A percentile compares a stretch with the other conserved stretches of the same genome.
Conservation (phyloP, 768 basidiomycete genomes). For the Tylopilus sp. region DNA sequence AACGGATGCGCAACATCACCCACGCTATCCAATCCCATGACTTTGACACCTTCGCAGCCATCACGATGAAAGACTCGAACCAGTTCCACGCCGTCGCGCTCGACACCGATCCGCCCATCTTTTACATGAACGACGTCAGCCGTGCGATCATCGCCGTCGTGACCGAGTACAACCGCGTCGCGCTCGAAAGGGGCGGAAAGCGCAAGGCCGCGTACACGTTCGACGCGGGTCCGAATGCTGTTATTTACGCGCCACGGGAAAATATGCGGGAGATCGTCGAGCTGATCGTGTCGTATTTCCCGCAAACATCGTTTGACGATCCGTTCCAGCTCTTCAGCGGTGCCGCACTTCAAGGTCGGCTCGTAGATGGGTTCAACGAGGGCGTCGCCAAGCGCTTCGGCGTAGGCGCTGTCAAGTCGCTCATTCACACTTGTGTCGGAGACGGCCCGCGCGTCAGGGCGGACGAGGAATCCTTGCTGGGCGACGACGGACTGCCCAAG, state of each 20-base stretch:
- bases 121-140: slow-evolving; percentile 98
- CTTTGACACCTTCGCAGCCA: slow-evolving; percentile 83
- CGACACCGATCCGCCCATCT: slow-evolving; percentile 96
- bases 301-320: slow-evolving; percentile 76
- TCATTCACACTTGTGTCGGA: slow-evolving; percentile 92
- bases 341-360: slow-evolving; percentile 42
- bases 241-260: slow-evolving; percentile 83
- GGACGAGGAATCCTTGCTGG: slow-evolving; percentile 62
- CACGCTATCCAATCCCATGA: slow-evolving; percentile 74
- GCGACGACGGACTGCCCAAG: slow-evolving; percentile 66
- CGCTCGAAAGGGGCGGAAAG: slow-evolving; percentile 51
- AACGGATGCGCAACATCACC: slow-evolving; percentile 79
- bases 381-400: slow-evolving; percentile 71
- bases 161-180: slow-evolving; percentile 87
- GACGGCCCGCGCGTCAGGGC: slow-evolving; percentile 81
- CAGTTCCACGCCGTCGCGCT: slow-evolving; percentile 98
- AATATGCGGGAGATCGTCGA: slow-evolving; percentile 77
- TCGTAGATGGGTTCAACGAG: slow-evolving; percentile 73
- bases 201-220: slow-evolving; percentile 96
- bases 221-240: slow-evolving; percentile 98
- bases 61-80: slow-evolving; percentile 98
- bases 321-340: slow-evolving; percentile 60
- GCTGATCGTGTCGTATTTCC: slow-evolving; percentile 83
- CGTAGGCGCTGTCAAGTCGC: slow-evolving; percentile 75
- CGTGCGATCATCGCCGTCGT: slow-evolving; percentile 89